Base-by-base conservation (phyloP, 257 asterid genomes). In the Petrea volubilis region DNA sequence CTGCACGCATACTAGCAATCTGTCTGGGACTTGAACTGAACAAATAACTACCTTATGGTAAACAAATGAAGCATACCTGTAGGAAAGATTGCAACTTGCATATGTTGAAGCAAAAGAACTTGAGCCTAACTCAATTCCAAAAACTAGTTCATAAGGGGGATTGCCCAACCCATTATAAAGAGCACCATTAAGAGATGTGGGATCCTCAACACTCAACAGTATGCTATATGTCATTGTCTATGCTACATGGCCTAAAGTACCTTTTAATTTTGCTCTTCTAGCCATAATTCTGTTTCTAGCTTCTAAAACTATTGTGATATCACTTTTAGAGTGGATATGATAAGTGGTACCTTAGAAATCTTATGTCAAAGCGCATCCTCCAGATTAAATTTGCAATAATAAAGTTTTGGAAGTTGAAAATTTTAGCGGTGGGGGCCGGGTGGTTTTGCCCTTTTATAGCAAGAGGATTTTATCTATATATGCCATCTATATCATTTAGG, bases 291-390 rank as follows among this genome's bases (percentile, higher is more conserved):
- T 6, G 18, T 29, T 40, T 57, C 52, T 20, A 13, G 21, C 25
- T 34, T 68, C 72, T 33, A 13, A 36, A 14, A 55, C 63, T 50
- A 33, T 67, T 34, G 6, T 34, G 52, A 67, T 51, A 67, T 52
- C 28, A 21, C 1, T 23, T 29, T 38, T 67, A 53, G 31, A n/a
- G 23, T 61, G 27, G 11, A 40, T 21, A 23, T 21, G 23, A 61
- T 61, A 61, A 23, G n/a, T 60, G 52, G 21, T 11, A 25, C 3
- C 38, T 53, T 38, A 15, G 12, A 14, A 51, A 21, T 4, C 29
- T 10, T 25, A 6, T 55, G 21, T 13, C 34, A 12, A 55, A 10
- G 31, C 6, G 24, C 23, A n/a, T 51, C 9, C 28, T 5, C 59
- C 59, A 21, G 6, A 1, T 31, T 21, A 21, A 23, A 51, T 51